A percentile compares a stretch with the other conserved stretches of the same genome.
These are phyloP conservation scores for Aspergillus cristatus DNA, from an alignment of 495 filamentous ascomycete genomes.

Conservation along the genomic window DNA sequence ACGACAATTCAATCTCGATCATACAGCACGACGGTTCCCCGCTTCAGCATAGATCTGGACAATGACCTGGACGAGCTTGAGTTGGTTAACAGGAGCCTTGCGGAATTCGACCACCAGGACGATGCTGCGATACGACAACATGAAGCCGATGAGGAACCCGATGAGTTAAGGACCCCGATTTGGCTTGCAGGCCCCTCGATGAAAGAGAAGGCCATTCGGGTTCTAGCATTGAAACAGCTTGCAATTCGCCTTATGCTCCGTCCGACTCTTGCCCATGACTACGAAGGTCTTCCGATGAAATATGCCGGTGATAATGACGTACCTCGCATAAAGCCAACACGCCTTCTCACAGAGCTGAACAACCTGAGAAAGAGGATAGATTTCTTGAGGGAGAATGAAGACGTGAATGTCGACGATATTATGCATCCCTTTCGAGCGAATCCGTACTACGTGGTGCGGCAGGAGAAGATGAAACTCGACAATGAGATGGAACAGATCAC, in stretches of 20 bases:
- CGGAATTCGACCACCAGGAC: too few relatives aligned
- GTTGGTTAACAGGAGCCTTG: slow-evolving; percentile 8
- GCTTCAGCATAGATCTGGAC: too few relatives aligned
- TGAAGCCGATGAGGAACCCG: slow-evolving; percentile 1
- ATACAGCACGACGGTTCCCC: slow-evolving; percentile 12
- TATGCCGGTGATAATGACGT: slow-evolving; percentile 18
- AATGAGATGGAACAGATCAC: slow-evolving; percentile 23
- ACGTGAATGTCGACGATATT: slow-evolving; percentile 21
- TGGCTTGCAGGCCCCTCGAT: too few relatives aligned
- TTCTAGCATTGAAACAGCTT: slow-evolving; percentile 35
- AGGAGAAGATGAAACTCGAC: slow-evolving; percentile 18
- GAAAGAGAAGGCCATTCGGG: slow-evolving; percentile 27
- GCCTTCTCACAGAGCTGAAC: slow-evolving; percentile 27
- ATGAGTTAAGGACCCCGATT: too few relatives aligned
- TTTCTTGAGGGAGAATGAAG: slow-evolving; percentile 13
- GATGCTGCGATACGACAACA: too few relatives aligned
- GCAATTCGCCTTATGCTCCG: slow-evolving; percentile 32
- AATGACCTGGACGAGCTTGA: too few relatives aligned
- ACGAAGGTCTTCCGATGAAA: slow-evolving; percentile 27
- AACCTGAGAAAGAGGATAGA: slow-evolving; percentile 21
- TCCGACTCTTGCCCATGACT: slow-evolving; percentile 31
- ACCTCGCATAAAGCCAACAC: slow-evolving; percentile 21
- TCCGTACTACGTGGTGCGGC: slow-evolving; percentile 6
- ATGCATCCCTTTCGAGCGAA: slow-evolving; percentile 11
- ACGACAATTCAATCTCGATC: slow-evolving; percentile 13